These are phyloP conservation scores for Tolypocladium tundrense DNA, from an alignment of 2,329 filamentous ascomycete genomes.

Conservation along the genomic window DNA sequence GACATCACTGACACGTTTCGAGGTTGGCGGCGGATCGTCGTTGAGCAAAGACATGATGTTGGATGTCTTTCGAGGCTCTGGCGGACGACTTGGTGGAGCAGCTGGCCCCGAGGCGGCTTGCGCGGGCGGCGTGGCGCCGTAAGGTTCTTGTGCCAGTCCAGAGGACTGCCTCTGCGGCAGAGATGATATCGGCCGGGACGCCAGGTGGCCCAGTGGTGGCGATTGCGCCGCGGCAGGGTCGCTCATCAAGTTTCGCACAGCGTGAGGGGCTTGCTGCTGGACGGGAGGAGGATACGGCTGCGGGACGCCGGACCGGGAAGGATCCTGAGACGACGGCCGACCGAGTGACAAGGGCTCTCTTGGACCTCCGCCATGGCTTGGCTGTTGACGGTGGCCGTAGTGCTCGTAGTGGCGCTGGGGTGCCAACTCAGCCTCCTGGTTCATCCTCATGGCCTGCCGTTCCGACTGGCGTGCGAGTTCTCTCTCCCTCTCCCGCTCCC, in stretches of 20 bases:
- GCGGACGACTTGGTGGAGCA: constrained; percentile 27
- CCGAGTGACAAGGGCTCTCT: constrained; percentile 31
- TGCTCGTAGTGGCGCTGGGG: constrained; percentile 33
- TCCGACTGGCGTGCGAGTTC: constrained; percentile 18
- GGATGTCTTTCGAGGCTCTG: constrained; percentile 48
- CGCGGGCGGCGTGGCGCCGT: constrained; percentile 15
- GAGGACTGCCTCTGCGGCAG: constrained; percentile 24
- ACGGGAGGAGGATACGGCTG: constrained; percentile 17
- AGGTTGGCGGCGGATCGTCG: constrained; percentile 41
- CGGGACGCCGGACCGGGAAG: constrained; percentile 27
- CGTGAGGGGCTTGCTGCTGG: constrained; percentile 27
- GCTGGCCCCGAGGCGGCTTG: constrained; percentile 17
- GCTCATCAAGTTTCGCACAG: constrained; percentile 28
- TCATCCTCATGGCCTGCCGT: constrained; percentile 26
- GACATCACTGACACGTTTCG: constrained; percentile 43
- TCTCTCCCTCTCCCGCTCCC: constrained; percentile 14
- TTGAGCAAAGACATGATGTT: constrained; percentile 54
- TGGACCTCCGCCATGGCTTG: constrained; percentile 24
- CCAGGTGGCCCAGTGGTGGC: constrained; percentile 26
- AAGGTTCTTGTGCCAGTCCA: constrained; percentile 19
- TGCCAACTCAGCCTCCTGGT: constrained; percentile 39
- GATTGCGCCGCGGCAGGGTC: constrained; percentile 27
- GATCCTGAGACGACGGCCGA: constrained; percentile 30
- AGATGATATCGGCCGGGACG: constrained; percentile 25
- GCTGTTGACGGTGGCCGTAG: constrained; percentile 28